Conservation (phyloP, 1,284 basidiomycete genomes). For the Serendipita sp. region DNA sequence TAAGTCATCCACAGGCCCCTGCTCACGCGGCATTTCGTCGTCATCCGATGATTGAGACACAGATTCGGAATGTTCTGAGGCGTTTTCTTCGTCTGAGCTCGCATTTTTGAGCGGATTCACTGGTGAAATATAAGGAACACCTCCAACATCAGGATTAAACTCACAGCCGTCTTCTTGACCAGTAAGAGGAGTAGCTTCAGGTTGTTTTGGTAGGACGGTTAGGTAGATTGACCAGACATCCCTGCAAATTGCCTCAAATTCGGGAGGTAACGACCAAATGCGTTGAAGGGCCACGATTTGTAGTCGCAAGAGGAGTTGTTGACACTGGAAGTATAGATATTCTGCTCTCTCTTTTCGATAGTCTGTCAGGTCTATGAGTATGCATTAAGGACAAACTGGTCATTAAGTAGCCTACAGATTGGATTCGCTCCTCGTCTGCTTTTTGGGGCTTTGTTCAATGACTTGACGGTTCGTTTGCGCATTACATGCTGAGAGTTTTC, state of each 20-base stretch:
- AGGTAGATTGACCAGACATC: conserved; percentile 75
- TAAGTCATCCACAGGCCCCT: conserved; percentile 31
- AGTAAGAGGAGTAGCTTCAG: conserved; percentile 36
- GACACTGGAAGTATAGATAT: conserved; percentile 66
- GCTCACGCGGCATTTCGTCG: conserved; percentile 19
- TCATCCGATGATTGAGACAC: conserved; percentile 12
- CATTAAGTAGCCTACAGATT: background rate
- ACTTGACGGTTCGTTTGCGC: conserved; percentile 48
- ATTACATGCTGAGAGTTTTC: conserved; percentile 39
- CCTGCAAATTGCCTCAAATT: conserved; percentile 73
- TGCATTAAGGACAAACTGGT: background rate
- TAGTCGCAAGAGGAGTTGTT: conserved; percentile 63
- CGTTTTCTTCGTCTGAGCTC: conserved; percentile 14
- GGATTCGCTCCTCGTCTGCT: background rate
- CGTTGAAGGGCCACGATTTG: conserved; percentile 51
- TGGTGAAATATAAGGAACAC: conserved; percentile 6
- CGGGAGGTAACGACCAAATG: conserved; percentile 59
- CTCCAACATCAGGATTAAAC: conserved; percentile 17
- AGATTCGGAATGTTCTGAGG: conserved; percentile 10
- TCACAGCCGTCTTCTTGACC: conserved; percentile 13
- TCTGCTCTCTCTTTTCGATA: conserved; percentile 66
- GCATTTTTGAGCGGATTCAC: too few species aligned
- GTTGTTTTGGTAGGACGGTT: conserved; percentile 42
- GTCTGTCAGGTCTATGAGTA: conserved; percentile 30
- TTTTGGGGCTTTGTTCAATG: conserved; percentile 11